Evolutionary conservation across 768 basidiomycete species (phyloP), one percentile per base, ranked within the genome.

Genomic region (Suillus fuscotomentosus): DNA sequence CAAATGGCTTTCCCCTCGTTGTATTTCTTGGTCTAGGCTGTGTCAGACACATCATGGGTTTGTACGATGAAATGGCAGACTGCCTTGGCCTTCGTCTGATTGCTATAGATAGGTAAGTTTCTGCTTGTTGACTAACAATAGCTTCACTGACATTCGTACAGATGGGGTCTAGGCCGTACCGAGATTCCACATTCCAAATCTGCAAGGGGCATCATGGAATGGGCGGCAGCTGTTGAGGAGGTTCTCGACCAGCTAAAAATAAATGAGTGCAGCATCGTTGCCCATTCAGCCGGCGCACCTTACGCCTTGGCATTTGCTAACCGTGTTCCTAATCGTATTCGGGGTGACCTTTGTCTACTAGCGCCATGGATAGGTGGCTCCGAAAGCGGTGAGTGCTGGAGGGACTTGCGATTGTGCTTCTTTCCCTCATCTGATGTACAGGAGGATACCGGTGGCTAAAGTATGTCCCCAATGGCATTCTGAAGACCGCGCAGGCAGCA

Each of bases 331-430:
- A 82, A 88, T 24, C 88, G 94, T 36, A 86, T 99, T 61, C 82
- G 84, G 51, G 97, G 97, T 24, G 88, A 92, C 63, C 78, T 99
- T 14, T 94, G 94, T 71, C 77, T 99, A 38, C 81, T 99, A 27
- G 95, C 97, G 0, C 97, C 97, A 22, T 99, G 97, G 97, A 94
- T 98, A 31, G 90, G 91, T n/a, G 88, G 90, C 31, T 86, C 89
- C 50, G 97, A 97, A 75, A 89, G 84, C 68, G 90, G 95, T 95
- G 78, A 63, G 31, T 34, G 38, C 55, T 2, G 56, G 62, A 31
- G 36, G 56, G 10, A 60, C 42, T 38, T 39, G 24, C 64, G 54
- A 64, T 48, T 45, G 47, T 43, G 34, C 43, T 48, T 36, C 63
- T 50, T 67, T 63, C 60, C 22, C 64, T 73, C 63, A 74, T 56